phyloP scores from a whole-genome alignment of 352 stramenopile species.

The Pythium insidiosum region DNA sequence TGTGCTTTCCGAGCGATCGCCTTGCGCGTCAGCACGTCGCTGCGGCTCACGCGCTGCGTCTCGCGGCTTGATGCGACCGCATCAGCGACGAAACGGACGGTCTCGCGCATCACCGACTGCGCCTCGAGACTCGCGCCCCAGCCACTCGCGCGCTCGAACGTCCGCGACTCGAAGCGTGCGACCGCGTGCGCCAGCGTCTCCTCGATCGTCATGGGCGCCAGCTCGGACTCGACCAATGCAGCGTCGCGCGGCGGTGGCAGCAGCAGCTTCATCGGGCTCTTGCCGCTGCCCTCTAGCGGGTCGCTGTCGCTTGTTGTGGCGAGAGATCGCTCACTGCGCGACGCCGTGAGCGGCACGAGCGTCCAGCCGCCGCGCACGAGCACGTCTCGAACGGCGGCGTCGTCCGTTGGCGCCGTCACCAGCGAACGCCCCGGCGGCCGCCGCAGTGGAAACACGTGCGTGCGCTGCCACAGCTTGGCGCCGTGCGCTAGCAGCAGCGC shows the following conservation, averaged over 20 bases:
- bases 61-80: conserved; percentile 15
- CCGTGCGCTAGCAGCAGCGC: conserved; percentile 37
- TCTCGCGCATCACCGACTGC: conserved; percentile 29
- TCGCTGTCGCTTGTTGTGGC: neutral
- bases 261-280: neutral
- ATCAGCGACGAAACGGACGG: conserved; percentile 19
- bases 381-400: conserved; percentile 1
- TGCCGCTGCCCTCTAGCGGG: neutral
- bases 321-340: neutral
- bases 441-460: conserved; percentile 45
- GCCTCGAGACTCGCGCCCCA: conserved; percentile 32
- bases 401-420: neutral
- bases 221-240: conserved; percentile 1
- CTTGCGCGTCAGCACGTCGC: conserved; percentile 35
- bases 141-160: conserved; percentile 22
- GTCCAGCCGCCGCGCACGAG: conserved; percentile 32
- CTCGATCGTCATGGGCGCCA: conserved; percentile 27
- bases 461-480: conserved; percentile 48
- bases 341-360: conserved; percentile 28
- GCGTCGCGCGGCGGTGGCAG: too few species aligned
- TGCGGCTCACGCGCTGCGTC: conserved; percentile 8
- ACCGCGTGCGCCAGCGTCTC: conserved; percentile 46
- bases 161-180: conserved; percentile 27
- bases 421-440: conserved; percentile 23
- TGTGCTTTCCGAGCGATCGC: conserved; percentile 32